Evolutionary conservation across 1,284 basidiomycete species (phyloP), one percentile per base, ranked within the genome.

Genomic region (Melampsora americana): DNA sequence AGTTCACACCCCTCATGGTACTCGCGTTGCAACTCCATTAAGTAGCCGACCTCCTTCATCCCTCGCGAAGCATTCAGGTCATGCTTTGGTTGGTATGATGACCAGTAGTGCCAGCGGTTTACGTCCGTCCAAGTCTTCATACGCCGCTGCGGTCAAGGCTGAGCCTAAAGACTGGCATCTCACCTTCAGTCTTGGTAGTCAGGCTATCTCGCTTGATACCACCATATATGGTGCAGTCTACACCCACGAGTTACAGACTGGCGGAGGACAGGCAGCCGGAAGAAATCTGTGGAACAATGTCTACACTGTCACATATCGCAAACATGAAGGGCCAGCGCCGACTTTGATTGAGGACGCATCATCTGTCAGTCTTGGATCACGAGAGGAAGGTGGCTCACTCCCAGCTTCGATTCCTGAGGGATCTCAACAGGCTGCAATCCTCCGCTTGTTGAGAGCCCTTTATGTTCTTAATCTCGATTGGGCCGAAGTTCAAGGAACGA

Each of bases 171-270:
- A 99, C 81, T 99, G 94, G 93, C 95, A 99, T 82, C 87, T 99
- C 65, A 91, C 95, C 82, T 99, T 99, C 83, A 90, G 88, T 23
- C 90, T 98, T 87, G 92, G 93, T 80, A 93, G 92, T 76, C 88
- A 92, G 77, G 84, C 88, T 18, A 84, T 99, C 30, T 89, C 90
- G 0, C 84, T 95, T 77, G 91, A 94, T 81, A 87, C 95, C 77
- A 99, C 96, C 0, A 90, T 99, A 77, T 99, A 96, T 81, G 95
- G 95, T 2, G 95, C 93, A 0, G 90, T 98, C 59, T 93, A 98
- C 82, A 90, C 91, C 78, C 89, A 92, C 81, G 92, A 93, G 14
- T 72, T 74, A 16, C 69, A 69, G n/a, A 78, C 75, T 12, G 66
- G 74, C 2, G 39, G 59, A 0, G 23, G 48, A 0, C 50, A 18